Percentiles rank a stretch among this genome's conserved stretches.
Conservation (phyloP, 345 rosid genomes). For the Lenwebbia sp. region DNA sequence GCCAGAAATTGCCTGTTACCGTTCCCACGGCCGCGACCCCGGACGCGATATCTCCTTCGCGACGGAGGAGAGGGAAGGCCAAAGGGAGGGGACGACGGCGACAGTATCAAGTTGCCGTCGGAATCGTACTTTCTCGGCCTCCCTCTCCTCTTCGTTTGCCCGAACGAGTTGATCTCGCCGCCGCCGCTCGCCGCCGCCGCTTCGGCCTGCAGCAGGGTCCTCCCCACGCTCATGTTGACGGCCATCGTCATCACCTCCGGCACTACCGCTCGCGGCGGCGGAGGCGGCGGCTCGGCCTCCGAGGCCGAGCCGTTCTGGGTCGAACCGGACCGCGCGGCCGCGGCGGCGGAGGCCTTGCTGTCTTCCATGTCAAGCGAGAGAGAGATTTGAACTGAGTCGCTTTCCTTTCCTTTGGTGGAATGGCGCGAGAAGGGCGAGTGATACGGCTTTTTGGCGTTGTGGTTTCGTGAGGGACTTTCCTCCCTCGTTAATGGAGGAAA, state of each 20-base stretch:
- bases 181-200: not conserved
- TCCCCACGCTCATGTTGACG: not conserved
- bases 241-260: not conserved
- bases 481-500: not conserved
- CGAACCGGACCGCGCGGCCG: not conserved
- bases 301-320: not conserved
- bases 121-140: conserved; percentile 37
- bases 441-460: conserved; percentile 17
- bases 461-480: conserved; percentile 36
- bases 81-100: not conserved
- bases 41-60: conserved; percentile 9
- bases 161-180: conserved; percentile 7
- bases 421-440: not conserved
- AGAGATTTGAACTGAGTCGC: not conserved
- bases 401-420: not conserved
- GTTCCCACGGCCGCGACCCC: conserved; percentile 44
- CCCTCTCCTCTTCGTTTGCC: conserved; percentile 35
- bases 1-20: conserved; percentile 56
- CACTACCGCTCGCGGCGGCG: not conserved
- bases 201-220: not conserved
- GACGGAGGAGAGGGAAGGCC: conserved; percentile 17
- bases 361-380: not conserved
- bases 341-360: not conserved
- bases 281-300: not conserved
- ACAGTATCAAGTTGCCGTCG: conserved; percentile 26